These are phyloP conservation scores for Boletus vermiculosoides DNA, from an alignment of 768 basidiomycete species.

Conservation along the genomic window DNA sequence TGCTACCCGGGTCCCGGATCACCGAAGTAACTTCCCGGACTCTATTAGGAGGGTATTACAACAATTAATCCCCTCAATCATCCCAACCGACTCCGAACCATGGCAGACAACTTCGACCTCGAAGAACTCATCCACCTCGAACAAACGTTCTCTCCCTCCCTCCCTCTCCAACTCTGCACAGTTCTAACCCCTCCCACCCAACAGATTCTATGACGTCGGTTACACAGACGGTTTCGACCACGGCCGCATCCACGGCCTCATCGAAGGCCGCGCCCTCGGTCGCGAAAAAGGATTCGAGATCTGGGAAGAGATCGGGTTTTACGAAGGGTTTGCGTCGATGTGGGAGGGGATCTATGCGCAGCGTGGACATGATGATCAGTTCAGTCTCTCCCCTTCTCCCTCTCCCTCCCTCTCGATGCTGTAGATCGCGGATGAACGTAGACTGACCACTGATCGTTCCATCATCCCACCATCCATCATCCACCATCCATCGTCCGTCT, in stretches of 20 bases:
- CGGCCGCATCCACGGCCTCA: slow-evolving; percentile 84
- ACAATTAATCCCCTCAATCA: background rate
- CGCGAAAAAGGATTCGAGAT: slow-evolving; percentile 90
- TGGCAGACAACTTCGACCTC: slow-evolving; percentile 46
- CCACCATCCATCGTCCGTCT: too few species aligned
- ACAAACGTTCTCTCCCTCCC: slow-evolving; percentile 47
- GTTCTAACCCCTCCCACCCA: background rate
- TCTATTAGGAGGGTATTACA: too few species aligned
- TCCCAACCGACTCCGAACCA: background rate
- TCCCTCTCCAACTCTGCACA: background rate
- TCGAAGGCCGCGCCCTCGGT: slow-evolving; percentile 88
- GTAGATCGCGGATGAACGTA: background rate
- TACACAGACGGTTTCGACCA: slow-evolving; percentile 78
- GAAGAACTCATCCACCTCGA: slow-evolving; percentile 61
- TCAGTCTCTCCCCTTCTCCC: slow-evolving; percentile 5
- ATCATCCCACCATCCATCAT: background rate
- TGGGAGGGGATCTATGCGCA: slow-evolving; percentile 58
- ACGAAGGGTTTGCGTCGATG: slow-evolving; percentile 77
- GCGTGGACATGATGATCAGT: slow-evolving; percentile 23
- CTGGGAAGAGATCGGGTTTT: slow-evolving; percentile 97
- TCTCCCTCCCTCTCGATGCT: background rate
- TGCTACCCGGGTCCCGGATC: too few species aligned
- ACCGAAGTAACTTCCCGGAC: too few species aligned
- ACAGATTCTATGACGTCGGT: slow-evolving; percentile 79
- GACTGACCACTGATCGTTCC: background rate